A percentile compares a stretch with the other conserved stretches of the same genome.
These are phyloP conservation scores for Scleroderma citrinum DNA, from an alignment of 768 basidiomycete species.

Conservation along the genomic window DNA sequence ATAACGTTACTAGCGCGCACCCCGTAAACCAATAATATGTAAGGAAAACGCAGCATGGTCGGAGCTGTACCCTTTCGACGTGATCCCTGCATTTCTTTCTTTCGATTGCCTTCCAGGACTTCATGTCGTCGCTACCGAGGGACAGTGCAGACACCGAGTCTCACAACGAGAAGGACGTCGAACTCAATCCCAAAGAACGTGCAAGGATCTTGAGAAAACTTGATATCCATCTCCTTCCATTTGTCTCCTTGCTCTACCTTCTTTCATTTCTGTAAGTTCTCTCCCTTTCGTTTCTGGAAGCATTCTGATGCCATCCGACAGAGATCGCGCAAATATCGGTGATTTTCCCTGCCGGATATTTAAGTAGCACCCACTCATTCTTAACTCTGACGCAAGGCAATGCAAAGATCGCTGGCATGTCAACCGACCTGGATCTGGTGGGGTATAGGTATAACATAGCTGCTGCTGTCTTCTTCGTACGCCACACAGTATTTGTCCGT, in stretches of 20 bases:
- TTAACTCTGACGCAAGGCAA: slow-evolving; percentile 25
- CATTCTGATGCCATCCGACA: slow-evolving; percentile 7
- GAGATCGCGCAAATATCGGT: slow-evolving; percentile 43
- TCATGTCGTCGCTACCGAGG: slow-evolving; percentile 13
- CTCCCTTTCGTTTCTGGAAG: background rate
- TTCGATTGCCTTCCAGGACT: background rate
- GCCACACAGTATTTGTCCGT: background rate
- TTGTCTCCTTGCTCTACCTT: slow-evolving; percentile 40
- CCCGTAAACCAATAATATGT: too few relatives aligned
- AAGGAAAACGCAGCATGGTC: too few relatives aligned
- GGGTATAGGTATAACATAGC: slow-evolving; percentile 33
- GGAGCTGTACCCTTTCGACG: too few relatives aligned
- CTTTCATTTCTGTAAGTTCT: slow-evolving; percentile 41
- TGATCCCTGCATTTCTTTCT: background rate
- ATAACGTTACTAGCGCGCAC: too few relatives aligned
- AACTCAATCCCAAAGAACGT: slow-evolving; percentile 14
- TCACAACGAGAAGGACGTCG: slow-evolving; percentile 10
- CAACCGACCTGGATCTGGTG: slow-evolving; percentile 29
- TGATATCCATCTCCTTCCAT: slow-evolving; percentile 39
- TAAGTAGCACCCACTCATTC: background rate
- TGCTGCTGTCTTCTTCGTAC: slow-evolving; percentile 34
- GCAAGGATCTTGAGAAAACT: slow-evolving; percentile 34
- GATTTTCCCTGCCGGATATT: slow-evolving; percentile 9
- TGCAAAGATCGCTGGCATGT: slow-evolving; percentile 42
- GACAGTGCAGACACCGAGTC: slow-evolving; percentile 7